Evolutionary conservation across 345 rosid genomes (phyloP), one percentile per base, ranked within the genome.

Genomic region (Acer yangbiense): DNA sequence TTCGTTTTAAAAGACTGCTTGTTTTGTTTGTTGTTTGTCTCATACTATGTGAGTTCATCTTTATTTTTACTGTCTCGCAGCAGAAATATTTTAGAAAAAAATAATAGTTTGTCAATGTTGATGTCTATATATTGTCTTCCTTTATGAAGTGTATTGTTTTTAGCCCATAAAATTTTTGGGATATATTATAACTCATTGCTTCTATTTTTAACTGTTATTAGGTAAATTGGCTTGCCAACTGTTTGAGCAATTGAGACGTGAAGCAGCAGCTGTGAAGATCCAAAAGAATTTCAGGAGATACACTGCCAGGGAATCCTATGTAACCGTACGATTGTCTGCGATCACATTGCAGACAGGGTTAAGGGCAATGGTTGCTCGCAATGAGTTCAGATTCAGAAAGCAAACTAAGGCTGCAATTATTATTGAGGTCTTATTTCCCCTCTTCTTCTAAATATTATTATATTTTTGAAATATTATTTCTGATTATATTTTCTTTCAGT

Each of bases 351-450:
- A 94, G 88, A 89, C 98, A 41, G 92, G 94, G 43, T 86, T 94
- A 78, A 92, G 98, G 84, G 97, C 94, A 65, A 94, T 94, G 99
- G 87, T 87, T 79, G 97, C 98, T 87, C 94, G 94, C 78, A 88
- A 93, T 86, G 99, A 91, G 73, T 97, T 94, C 87, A 89, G 97
- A 85, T 90, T 88, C 85, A 87, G 93, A 89, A 92, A 84, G 89
- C 95, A 89, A 86, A 94, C 97, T 23, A 94, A 89, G 88, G 99
- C 98, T 76, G 92, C 98, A 80, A 90, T 88, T 73, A 83, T 86
- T 75, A 84, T 97, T 71, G 95, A 97, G 99, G 99, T 96, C n/a
- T 23, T 60, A 54, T 69, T 63, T 17, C 50, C 72, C 72, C 63
- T 27, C 68, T 25, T 72, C 68, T 75, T 75, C 58, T 84, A 35